These are phyloP conservation scores for Globisporangium paroecandrum DNA, from an alignment of 352 stramenopile genomes.

Conservation along the genomic window DNA sequence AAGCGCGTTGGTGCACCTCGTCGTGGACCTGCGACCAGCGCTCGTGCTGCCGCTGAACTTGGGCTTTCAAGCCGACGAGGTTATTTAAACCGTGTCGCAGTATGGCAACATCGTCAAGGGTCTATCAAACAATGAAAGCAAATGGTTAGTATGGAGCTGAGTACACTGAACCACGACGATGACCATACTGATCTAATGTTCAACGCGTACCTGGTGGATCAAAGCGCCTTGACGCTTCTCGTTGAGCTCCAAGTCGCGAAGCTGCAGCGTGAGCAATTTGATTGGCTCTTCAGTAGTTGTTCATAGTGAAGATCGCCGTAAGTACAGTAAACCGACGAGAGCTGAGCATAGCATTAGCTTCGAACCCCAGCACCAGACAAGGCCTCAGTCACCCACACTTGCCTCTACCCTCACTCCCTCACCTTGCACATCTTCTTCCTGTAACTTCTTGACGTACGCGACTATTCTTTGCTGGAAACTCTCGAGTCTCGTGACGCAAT, in stretches of 20 bases:
- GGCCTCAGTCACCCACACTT: too few species aligned
- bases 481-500: constrained; percentile 35
- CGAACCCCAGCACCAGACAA: too few species aligned
- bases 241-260: constrained; percentile 39
- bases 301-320: too few species aligned
- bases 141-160: background rate
- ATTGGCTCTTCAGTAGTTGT: constrained; percentile 27
- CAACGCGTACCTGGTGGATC: constrained; percentile 33
- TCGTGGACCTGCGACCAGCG: constrained; percentile 15
- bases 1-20: constrained; percentile 22
- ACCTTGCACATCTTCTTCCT: constrained; percentile 42
- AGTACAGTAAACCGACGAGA: too few species aligned
- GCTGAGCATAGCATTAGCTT: too few species aligned
- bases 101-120: constrained; percentile 25
- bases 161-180: background rate
- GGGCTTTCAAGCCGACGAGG: constrained; percentile 26
- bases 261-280: constrained; percentile 31
- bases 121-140: constrained; percentile 2
- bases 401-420: background rate
- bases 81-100: constrained; percentile 32
- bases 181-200: background rate
- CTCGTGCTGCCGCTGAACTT: constrained; percentile 33
- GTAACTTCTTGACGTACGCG: constrained; percentile 40
- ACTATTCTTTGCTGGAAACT: constrained; percentile 47
- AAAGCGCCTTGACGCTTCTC: constrained; percentile 40